Evolutionary conservation across 768 basidiomycete genomes (phyloP).

Genomic region (Lentinula aciculospora): DNA sequence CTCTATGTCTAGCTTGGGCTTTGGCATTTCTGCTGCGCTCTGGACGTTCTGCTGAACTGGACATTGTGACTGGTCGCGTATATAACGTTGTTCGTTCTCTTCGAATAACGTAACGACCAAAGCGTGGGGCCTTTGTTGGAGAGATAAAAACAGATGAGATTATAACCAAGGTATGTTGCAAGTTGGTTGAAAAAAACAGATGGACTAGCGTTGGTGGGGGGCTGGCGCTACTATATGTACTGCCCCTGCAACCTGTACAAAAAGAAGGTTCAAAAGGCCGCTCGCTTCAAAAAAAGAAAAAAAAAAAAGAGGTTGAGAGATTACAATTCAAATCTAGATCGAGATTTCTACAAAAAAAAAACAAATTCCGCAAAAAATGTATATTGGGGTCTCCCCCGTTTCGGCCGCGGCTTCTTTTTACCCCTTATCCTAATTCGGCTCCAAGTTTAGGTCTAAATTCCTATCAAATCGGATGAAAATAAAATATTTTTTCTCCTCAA

Average conservation of each 20-base stretch:
- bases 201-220: not conserved
- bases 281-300: not conserved
- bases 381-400: no score
- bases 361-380: not conserved
- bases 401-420: not conserved
- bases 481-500: not conserved
- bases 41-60: conserved; percentile 48
- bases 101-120: conserved; percentile 4
- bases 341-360: not conserved
- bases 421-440: not conserved
- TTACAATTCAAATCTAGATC: not conserved
- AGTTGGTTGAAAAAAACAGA: not conserved
- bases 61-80: not conserved
- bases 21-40: conserved; percentile 84
- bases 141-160: not conserved
- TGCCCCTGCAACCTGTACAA: not conserved
- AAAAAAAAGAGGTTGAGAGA: not conserved
- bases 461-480: conserved; percentile 1
- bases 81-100: not conserved
- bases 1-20: conserved; percentile 86
- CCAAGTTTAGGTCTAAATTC: not conserved
- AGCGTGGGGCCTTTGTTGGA: not conserved
- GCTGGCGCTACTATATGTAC: conserved; percentile 1
- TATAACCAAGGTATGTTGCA: not conserved
- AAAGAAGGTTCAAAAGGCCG: not conserved